phyloP scores from a whole-genome alignment of 1,284 basidiomycete species.

The Ustilago hordei region DNA sequence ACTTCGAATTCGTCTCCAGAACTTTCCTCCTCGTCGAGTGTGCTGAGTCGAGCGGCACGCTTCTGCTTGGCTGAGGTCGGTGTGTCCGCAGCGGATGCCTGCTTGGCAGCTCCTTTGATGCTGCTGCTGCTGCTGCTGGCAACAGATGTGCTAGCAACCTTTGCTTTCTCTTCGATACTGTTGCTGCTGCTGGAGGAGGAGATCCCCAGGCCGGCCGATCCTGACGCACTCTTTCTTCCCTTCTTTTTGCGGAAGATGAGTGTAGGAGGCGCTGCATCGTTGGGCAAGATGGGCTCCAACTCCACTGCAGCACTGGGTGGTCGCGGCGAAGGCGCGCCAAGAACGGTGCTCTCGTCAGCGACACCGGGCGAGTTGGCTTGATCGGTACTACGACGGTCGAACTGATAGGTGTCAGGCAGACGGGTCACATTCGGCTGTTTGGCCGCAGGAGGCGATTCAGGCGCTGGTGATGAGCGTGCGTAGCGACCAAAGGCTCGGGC shows the following conservation, averaged over 20 bases:
- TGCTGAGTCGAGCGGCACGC: slow-evolving; percentile 34
- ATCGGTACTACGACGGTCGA: slow-evolving; percentile 30
- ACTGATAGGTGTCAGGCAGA: slow-evolving; percentile 58
- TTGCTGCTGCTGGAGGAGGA: slow-evolving; percentile 18
- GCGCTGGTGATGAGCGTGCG: slow-evolving; percentile 38
- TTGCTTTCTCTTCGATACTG: slow-evolving; percentile 4
- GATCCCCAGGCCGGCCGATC: slow-evolving; percentile 57
- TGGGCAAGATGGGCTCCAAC: slow-evolving; percentile 88
- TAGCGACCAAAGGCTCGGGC: slow-evolving; percentile 62
- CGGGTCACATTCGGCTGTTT: slow-evolving; percentile 70
- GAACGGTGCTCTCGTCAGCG: slow-evolving; percentile 39
- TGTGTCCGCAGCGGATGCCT: background rate
- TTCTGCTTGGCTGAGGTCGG: slow-evolving; percentile 22
- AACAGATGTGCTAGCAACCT: background rate
- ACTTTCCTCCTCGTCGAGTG: slow-evolving; percentile 59
- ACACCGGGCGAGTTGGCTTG: slow-evolving; percentile 18
- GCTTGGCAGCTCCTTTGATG: background rate
- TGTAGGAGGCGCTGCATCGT: slow-evolving; percentile 83
- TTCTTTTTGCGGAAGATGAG: slow-evolving; percentile 62
- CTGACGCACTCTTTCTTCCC: slow-evolving; percentile 21
- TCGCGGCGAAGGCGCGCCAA: slow-evolving; percentile 59
- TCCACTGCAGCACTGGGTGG: slow-evolving; percentile 78
- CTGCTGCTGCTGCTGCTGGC: background rate
- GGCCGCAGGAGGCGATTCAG: slow-evolving; percentile 41
- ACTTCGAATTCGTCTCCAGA: slow-evolving; percentile 67